Evolutionary conservation across 345 rosid species (phyloP).

Genomic region (Brassica incana): DNA sequence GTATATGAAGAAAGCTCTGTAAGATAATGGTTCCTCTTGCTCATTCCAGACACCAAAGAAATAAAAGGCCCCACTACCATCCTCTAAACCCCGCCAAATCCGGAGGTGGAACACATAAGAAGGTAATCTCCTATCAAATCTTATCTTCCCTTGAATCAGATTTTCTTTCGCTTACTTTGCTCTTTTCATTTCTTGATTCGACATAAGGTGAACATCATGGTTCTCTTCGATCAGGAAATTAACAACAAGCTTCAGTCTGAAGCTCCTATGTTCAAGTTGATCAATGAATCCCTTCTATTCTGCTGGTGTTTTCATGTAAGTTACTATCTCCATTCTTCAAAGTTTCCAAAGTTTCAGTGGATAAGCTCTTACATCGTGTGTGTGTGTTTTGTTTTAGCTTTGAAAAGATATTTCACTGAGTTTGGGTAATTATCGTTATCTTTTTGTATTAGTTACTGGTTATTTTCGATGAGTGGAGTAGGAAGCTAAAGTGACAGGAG

Average conservation of each 20-base stretch:
- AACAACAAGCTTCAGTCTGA: conserved; percentile 51
- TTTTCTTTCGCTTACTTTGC: not conserved
- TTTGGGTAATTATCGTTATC: not conserved
- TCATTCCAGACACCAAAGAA: too few relatives aligned
- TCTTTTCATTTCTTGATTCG: not conserved
- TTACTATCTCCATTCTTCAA: not conserved
- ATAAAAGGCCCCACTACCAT: too few relatives aligned
- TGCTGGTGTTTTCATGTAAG: conserved; percentile 40
- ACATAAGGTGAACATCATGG: conserved; percentile 60
- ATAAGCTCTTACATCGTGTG: not conserved
- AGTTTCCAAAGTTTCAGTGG: not conserved
- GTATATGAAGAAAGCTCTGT: conserved; percentile 79
- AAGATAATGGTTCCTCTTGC: too few relatives aligned
- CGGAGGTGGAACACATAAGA: not conserved
- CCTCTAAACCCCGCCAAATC: too few relatives aligned
- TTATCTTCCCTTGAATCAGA: not conserved
- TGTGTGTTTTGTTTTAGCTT: not conserved
- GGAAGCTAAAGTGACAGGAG: conserved; percentile 81
- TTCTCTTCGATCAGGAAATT: conserved; percentile 52
- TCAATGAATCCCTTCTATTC: conserved; percentile 44
- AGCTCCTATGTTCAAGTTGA: conserved; percentile 50
- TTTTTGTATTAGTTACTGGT: too few relatives aligned
- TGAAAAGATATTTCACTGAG: not conserved
- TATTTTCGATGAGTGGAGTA: conserved; percentile 33
- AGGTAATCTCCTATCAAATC: not conserved